Conservation (phyloP, 2,329 filamentous ascomycete genomes). For the Cadophora gregata region DNA sequence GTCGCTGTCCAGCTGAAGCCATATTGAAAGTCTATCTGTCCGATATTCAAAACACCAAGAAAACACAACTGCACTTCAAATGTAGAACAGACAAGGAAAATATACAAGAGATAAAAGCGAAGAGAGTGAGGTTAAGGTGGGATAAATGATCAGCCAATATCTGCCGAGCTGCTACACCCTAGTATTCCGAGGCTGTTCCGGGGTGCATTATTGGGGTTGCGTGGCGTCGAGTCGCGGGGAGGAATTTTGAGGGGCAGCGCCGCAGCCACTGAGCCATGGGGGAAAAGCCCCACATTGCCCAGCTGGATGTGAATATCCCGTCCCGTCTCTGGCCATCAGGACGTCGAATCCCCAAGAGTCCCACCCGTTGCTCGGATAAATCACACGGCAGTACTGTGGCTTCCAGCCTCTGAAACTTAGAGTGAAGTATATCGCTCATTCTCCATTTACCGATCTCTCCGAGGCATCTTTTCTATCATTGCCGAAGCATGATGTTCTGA, state of each 20-base stretch:
- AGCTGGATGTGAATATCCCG: background rate
- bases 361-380: constrained; percentile 8
- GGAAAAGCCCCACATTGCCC: constrained; percentile 1
- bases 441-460: constrained; percentile 14
- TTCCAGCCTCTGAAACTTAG: constrained; percentile 1
- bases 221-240: background rate
- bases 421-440: constrained; percentile 1
- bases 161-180: background rate
- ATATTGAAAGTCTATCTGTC: constrained; percentile 25
- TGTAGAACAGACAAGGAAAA: background rate
- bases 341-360: background rate
- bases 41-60: background rate
- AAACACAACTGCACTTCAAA: background rate
- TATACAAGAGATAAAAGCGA: background rate
- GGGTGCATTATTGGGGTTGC: background rate
- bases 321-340: too few species aligned
- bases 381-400: background rate
- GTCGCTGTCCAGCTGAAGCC: constrained; percentile 34
- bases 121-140: background rate
- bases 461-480: background rate
- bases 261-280: too few species aligned
- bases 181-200: background rate
- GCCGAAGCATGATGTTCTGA: background rate
- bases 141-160: constrained; percentile 19
- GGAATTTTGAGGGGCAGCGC: background rate